Base-by-base conservation (phyloP, 352 stramenopile species). In the Elongisporangium anandrum region DNA sequence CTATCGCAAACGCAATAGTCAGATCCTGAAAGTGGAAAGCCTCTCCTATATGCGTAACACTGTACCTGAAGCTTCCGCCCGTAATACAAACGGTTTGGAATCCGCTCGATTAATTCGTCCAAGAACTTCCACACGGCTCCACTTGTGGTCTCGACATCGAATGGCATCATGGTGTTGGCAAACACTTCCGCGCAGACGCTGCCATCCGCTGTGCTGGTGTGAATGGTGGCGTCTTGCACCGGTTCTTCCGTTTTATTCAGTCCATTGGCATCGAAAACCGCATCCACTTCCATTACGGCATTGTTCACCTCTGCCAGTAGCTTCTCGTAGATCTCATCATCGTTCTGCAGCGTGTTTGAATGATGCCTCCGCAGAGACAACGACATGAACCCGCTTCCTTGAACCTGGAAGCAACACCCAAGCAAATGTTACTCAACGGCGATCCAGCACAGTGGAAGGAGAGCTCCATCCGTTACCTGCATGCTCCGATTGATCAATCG, bases 11-110 rank as follows among this genome's bases (percentile, higher is more conserved):
- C 20, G n/a, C 19, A 17, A 16, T 21, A 7, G 34, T 45, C 10
- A 45, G 34, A 45, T 45, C 34, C 24, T 7, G 24, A 38, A 9
- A 5, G 26, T 13, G 4, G 12, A 9, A 38, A 9, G 12, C 12
- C 26, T 38, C 6, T 38, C 13, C 29, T 39, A 39, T 39, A 39
- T 39, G 29, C 10, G 4, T 17, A 56, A 26, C 16, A 23, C 15
- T 39, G 23, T 63, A 84, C 75, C 72, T 76, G 75, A 1, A 74
- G 63, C 51, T 83, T 62, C n/a, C 81, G 77, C 24, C 81, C 69
- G 41, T 85, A 85, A 16, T 79, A 65, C 23, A 69, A 80, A n/a
- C 74, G 77, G 5, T 65, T 75, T 17, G 77, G 77, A 10, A 70
- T 63, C 45, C 68, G 69, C 57, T 77, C 72, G 50, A 73, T 77